A percentile compares a stretch with the other conserved stretches of the same genome.
phyloP scores from a whole-genome alignment of 768 basidiomycete genomes.

The Tylopilus subfusipes region DNA sequence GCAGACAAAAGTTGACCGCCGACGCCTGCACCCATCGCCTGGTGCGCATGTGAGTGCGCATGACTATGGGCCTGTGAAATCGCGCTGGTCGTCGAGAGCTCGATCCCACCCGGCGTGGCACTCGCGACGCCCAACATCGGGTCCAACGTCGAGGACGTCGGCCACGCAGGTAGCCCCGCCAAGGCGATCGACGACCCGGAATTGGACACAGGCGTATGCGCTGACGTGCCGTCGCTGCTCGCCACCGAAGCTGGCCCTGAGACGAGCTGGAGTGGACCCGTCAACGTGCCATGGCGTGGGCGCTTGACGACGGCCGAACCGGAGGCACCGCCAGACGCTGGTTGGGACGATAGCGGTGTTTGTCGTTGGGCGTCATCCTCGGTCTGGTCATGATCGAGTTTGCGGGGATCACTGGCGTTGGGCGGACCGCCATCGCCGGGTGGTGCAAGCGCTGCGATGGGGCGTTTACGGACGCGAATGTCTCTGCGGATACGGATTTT shows the following conservation, averaged over 20 bases:
- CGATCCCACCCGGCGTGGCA: slow-evolving; percentile 31
- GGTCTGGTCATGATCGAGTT: slow-evolving; percentile 27
- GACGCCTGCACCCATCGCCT: slow-evolving; percentile 9
- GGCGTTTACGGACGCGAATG: slow-evolving; percentile 76
- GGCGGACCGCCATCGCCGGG: slow-evolving; percentile 16
- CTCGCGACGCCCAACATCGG: slow-evolving; percentile 33
- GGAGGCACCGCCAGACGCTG: neutral
- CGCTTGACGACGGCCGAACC: slow-evolving; percentile 19
- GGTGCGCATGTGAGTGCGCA: slow-evolving; percentile 11
- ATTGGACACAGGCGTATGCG: slow-evolving; percentile 19
- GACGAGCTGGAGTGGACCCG: slow-evolving; percentile 14
- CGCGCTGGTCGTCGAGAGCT: slow-evolving; percentile 19
- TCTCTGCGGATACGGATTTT: slow-evolving; percentile 94
- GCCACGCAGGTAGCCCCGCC: slow-evolving; percentile 33
- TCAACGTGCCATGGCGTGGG: slow-evolving; percentile 30
- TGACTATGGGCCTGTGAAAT: slow-evolving; percentile 12
- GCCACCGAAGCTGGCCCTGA: slow-evolving; percentile 18
- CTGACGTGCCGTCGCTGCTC: slow-evolving; percentile 17
- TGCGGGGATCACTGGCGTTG: slow-evolving; percentile 13
- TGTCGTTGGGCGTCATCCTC: slow-evolving; percentile 23
- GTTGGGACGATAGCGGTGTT: slow-evolving; percentile 8
- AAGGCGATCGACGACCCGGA: slow-evolving; percentile 19
- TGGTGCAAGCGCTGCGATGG: slow-evolving; percentile 37
- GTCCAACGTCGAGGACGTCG: slow-evolving; percentile 27
- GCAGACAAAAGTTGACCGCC: slow-evolving; percentile 22